A percentile compares a stretch with the other conserved stretches of the same genome.
phyloP scores from a whole-genome alignment of 2,329 filamentous ascomycete genomes.

The Diplocarpon mali region DNA sequence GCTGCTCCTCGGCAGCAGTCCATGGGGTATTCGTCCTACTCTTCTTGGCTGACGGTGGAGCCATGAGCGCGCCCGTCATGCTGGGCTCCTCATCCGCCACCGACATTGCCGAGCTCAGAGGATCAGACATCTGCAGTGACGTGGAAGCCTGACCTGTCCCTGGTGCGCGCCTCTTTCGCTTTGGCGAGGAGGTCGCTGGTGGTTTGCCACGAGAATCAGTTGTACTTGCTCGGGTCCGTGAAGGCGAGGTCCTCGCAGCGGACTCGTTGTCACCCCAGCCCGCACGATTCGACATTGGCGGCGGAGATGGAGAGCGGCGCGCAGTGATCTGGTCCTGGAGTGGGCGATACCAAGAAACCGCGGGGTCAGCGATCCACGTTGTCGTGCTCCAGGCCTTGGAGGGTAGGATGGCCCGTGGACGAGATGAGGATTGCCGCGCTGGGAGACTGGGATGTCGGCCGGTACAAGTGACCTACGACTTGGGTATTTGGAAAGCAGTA shows the following conservation, averaged over 20 bases:
- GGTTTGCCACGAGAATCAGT: slow-evolving; percentile 18
- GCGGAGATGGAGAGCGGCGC: slow-evolving; percentile 6
- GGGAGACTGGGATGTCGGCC: slow-evolving; percentile 22
- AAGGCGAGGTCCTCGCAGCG: slow-evolving; percentile 15
- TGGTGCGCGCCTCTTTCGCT: slow-evolving; percentile 21
- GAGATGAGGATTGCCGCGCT: slow-evolving; percentile 16
- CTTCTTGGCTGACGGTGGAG: slow-evolving; percentile 64
- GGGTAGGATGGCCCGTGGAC: slow-evolving; percentile 19
- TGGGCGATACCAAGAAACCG: slow-evolving; percentile 3
- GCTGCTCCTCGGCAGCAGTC: slow-evolving; percentile 87
- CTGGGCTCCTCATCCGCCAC: slow-evolving; percentile 16
- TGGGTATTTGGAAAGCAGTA: slow-evolving; percentile 19
- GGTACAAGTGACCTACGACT: slow-evolving; percentile 20
- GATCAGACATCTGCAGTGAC: slow-evolving; percentile 19
- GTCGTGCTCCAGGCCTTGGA: slow-evolving; percentile 15
- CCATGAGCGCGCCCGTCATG: slow-evolving; percentile 30
- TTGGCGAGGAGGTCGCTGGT: slow-evolving; percentile 14
- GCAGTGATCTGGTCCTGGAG: slow-evolving; percentile 9
- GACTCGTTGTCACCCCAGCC: slow-evolving; percentile 19
- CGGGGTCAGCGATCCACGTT: slow-evolving; percentile 7
- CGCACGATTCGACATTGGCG: slow-evolving; percentile 26
- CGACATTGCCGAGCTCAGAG: slow-evolving; percentile 11
- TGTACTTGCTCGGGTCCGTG: slow-evolving; percentile 13
- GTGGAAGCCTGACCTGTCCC: slow-evolving; percentile 7
- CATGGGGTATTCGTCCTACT: slow-evolving; percentile 97